phyloP scores from a whole-genome alignment of 257 asterid genomes.

The Rauvolfia tetraphylla region DNA sequence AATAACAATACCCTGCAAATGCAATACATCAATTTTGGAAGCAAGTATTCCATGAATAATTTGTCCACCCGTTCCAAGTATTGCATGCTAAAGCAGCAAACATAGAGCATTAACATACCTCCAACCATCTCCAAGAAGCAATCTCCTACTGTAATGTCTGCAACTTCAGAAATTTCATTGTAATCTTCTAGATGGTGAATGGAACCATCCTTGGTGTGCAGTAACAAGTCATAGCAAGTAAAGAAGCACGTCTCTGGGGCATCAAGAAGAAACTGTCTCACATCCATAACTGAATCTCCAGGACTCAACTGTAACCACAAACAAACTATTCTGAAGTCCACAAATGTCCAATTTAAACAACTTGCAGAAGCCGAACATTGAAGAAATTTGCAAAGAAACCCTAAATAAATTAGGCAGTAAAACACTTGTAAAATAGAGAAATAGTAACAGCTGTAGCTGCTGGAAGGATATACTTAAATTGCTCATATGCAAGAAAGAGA shows the following conservation, averaged over 20 bases:
- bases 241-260: conserved; percentile 88
- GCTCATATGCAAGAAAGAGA: not conserved
- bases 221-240: conserved; percentile 86
- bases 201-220: conserved; percentile 77
- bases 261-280: conserved; percentile 95
- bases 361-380: not conserved
- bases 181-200: conserved; percentile 81
- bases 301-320: conserved; percentile 82
- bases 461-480: conserved; percentile 1
- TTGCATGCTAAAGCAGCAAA: conserved; percentile 13
- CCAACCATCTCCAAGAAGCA: conserved; percentile 92
- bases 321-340: conserved; percentile 17
- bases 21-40: not conserved
- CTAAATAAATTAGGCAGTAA: not conserved
- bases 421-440: not conserved
- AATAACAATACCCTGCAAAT: not conserved
- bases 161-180: conserved; percentile 90
- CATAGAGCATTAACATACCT: conserved; percentile 43
- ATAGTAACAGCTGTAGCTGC: conserved; percentile 3
- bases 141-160: conserved; percentile 79
- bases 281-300: conserved; percentile 97
- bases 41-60: not conserved
- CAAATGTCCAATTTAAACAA: conserved; percentile 8
- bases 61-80: not conserved
- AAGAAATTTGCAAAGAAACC: conserved; percentile 2